Evolutionary conservation across 1,139 yeast genomes (phyloP), one percentile per base, ranked within the genome.

Genomic region (Candida frijolesensis): DNA sequence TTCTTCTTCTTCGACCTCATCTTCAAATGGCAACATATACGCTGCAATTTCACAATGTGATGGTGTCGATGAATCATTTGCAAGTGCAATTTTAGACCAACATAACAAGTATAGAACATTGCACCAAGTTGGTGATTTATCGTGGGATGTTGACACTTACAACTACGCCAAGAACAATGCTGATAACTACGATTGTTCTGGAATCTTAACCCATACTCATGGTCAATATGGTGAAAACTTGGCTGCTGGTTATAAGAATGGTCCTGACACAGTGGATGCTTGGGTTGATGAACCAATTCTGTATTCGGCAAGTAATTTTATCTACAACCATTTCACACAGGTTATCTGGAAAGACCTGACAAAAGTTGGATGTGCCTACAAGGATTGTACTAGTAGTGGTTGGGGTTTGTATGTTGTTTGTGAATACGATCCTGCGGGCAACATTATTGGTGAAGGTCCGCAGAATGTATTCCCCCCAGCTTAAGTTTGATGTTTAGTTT

Each of bases 201-300:
- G 89, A 50, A 58, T 64, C 8, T 81, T 90, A 66, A 70, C 73
- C 35, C 97, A 91, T 75, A 84, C 96, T 46, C 89, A 88, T 52
- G 94, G 94, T 50, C 71, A 76, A 49, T 87, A 81, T 72, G 97
- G 97, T 64, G 97, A 91, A 73, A 91, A 90, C 78, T 77, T 91
- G 64, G 96, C 96, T 46, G 74, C 83, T 49, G 97, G 97, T 50
- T 80, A 77, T 68, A 55, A 77, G 39, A 73, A 76, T 32, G 88
- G 82, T 39, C 62, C 70, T 14, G 53, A 67, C 39, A 89, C 91
- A 42, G 85, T 89, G 51, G 78, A 80, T 46, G 96, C 94, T 46
- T 91, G 97, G 97, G 89, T 89, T 74, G 71, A 76, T 57, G 96
- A 89, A 72, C 58, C 57, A 63, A 12, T 57, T 66, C 48, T 90